Evolutionary conservation across 148 eudicot species (phyloP).

Genomic region (Rhododendron ferrugineum): DNA sequence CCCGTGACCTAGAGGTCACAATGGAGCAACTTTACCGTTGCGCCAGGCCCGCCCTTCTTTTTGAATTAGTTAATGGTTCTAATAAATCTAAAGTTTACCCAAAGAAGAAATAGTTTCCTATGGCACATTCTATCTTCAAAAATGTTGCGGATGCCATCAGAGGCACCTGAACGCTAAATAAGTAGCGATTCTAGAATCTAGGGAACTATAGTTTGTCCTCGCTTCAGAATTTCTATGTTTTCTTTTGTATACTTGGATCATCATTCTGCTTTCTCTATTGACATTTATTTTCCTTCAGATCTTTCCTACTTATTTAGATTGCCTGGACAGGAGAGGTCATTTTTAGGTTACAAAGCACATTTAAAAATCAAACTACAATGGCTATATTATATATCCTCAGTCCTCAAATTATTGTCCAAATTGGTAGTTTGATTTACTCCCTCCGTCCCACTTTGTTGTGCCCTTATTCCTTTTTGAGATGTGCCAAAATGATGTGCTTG

Average conservation of each 20-base stretch:
- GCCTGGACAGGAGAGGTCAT: neutral
- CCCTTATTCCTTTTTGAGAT: too few species aligned
- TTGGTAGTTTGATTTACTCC: neutral
- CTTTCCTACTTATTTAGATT: neutral
- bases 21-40: too few species aligned
- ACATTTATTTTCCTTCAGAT: neutral
- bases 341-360: neutral
- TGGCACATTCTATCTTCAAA: neutral
- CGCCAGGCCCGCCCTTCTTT: neutral
- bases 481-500: too few species aligned
- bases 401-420: neutral
- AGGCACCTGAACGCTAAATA: neutral
- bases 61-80: neutral
- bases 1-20: too few species aligned
- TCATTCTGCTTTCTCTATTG: neutral
- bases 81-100: neutral
- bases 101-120: neutral
- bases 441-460: too few species aligned
- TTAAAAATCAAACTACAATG: neutral
- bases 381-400: too few species aligned
- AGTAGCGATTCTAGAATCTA: neutral
- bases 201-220: neutral
- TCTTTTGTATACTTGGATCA: neutral
- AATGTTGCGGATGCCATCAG: neutral
- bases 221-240: neutral